phyloP scores from a whole-genome alignment of 345 rosid species.

The Excoecaria cochinchinensis region DNA sequence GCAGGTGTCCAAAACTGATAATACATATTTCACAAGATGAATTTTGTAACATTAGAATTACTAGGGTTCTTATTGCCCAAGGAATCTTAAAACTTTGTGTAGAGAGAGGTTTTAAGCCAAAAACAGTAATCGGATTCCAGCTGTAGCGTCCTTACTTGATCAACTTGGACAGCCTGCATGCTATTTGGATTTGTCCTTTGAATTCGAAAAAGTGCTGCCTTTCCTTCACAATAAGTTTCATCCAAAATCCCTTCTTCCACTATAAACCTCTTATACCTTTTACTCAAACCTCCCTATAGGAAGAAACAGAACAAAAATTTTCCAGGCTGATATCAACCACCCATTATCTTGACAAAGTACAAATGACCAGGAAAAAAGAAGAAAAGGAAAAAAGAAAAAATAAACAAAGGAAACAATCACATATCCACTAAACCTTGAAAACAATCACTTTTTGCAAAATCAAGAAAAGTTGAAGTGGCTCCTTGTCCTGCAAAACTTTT shows the following conservation, averaged over 20 bases:
- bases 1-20: constrained; percentile 3
- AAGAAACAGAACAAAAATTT: constrained; percentile 16
- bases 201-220: constrained; percentile 63
- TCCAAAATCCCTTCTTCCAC: constrained; percentile 42
- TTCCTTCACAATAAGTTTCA: constrained; percentile 49
- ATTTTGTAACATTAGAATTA: constrained; percentile 5
- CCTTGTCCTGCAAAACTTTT: constrained; percentile 57
- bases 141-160: constrained; percentile 43
- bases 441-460: constrained; percentile 54
- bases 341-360: not conserved
- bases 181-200: constrained; percentile 59
- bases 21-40: not conserved
- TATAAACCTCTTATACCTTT: constrained; percentile 46
- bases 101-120: not conserved
- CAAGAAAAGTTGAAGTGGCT: constrained; percentile 62
- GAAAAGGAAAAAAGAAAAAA: not conserved
- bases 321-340: not conserved
- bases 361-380: not conserved
- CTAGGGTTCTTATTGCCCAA: not conserved
- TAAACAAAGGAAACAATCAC: not conserved
- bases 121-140: constrained; percentile 8
- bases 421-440: constrained; percentile 45
- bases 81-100: not conserved
- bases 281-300: constrained; percentile 67
- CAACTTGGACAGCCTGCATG: constrained; percentile 88